A percentile compares a stretch with the other conserved stretches of the same genome.
Evolutionary conservation across 2,329 filamentous ascomycete species (phyloP).

Genomic region (Xylaria sp.): DNA sequence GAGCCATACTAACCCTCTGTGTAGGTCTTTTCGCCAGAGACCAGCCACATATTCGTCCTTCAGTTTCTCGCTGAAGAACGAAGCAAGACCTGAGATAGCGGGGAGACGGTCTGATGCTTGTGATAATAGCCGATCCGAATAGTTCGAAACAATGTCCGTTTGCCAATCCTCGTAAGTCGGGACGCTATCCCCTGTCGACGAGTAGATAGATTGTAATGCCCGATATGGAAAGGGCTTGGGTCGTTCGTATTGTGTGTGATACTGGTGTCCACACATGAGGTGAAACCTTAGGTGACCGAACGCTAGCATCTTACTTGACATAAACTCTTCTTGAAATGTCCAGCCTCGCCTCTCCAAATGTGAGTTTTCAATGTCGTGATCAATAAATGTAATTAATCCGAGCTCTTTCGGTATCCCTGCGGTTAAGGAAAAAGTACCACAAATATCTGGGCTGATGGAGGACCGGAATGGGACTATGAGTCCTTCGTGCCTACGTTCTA

Average conservation of each 20-base stretch:
- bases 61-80: not conserved
- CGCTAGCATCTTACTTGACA: conserved; percentile 3
- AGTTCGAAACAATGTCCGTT: not conserved
- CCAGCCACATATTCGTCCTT: not conserved
- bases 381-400: not conserved
- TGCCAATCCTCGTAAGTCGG: not conserved
- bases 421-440: not conserved
- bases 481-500: not conserved
- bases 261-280: not conserved
- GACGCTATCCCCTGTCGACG: no score
- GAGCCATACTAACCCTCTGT: no score
- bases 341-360: not conserved
- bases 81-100: not conserved
- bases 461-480: conserved; percentile 12
- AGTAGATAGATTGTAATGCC: not conserved
- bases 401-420: not conserved
- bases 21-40: not conserved
- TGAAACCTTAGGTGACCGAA: not conserved
- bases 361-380: not conserved
- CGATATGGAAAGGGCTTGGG: no score
- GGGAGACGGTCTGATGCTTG: not conserved
- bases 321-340: conserved; percentile 6
- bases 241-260: not conserved
- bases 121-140: not conserved
- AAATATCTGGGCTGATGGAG: not conserved